Evolutionary conservation across 2,329 filamentous ascomycete genomes (phyloP).

Genomic region (Xylariaceae sp.): DNA sequence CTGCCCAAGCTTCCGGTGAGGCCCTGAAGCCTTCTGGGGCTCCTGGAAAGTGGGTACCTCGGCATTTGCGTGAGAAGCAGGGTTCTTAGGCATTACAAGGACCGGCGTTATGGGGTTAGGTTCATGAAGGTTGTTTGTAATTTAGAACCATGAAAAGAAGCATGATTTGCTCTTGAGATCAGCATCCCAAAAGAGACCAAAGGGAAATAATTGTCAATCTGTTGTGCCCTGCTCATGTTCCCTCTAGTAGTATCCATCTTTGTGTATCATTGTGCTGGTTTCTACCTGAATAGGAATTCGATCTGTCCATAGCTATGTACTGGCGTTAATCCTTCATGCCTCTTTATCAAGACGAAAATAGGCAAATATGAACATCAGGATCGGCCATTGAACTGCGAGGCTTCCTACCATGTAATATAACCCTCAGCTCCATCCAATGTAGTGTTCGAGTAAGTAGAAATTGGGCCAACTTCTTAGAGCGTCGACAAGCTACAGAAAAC

Average conservation of each 20-base stretch:
- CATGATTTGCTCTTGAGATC: constrained; percentile 21
- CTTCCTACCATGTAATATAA: too few species aligned
- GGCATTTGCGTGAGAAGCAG: constrained; percentile 48
- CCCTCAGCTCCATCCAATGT: too few species aligned
- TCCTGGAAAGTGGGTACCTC: constrained; percentile 66
- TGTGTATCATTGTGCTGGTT: too few species aligned
- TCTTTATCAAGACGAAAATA: too few species aligned
- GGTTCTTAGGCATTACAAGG: constrained; percentile 37
- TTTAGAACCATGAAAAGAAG: constrained; percentile 36
- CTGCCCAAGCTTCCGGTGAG: constrained; percentile 45
- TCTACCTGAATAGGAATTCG: too few species aligned
- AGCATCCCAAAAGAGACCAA: constrained; percentile 17
- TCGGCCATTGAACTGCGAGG: too few species aligned
- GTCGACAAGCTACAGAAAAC: too few species aligned
- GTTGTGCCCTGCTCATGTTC: neutral
- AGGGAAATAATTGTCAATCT: constrained; percentile 17
- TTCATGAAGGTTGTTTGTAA: constrained; percentile 38
- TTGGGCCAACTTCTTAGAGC: too few species aligned
- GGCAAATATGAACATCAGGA: too few species aligned
- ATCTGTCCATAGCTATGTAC: too few species aligned
- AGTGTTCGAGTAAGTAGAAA: too few species aligned
- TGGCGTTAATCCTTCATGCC: too few species aligned
- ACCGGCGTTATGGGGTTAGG: constrained; percentile 41
- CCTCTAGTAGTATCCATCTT: neutral
- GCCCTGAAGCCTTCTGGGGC: constrained; percentile 58